Percentiles rank a stretch among this genome's conserved stretches.
phyloP scores from a whole-genome alignment of 345 rosid genomes.

The Eucalyptus urophylla region DNA sequence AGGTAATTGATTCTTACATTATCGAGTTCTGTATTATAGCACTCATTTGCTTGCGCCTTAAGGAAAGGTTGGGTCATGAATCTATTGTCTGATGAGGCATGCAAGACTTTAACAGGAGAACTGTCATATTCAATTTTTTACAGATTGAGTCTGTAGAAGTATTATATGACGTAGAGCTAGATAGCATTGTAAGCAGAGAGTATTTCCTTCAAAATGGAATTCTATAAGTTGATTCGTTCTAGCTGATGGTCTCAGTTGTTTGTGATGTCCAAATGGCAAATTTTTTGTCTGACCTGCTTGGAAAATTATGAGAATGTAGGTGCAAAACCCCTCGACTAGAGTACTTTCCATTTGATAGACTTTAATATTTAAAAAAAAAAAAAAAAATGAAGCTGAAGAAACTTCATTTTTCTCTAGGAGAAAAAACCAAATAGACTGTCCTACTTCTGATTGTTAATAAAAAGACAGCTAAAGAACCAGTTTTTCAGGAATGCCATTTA shows the following conservation, averaged over 20 bases:
- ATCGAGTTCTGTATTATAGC: not conserved
- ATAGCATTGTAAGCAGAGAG: not conserved
- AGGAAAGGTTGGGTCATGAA: not conserved
- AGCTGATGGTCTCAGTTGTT: not conserved
- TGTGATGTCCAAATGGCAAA: not conserved
- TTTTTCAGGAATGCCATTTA: not conserved
- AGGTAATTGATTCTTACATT: slow-evolving; percentile 23
- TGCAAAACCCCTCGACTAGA: not conserved
- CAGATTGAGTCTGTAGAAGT: not conserved
- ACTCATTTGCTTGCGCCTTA: not conserved
- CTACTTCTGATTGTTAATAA: not conserved
- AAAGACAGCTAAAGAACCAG: not conserved
- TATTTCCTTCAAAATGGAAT: not conserved
- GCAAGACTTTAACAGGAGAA: not conserved
- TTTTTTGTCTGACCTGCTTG: not conserved
- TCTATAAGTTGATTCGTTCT: not conserved
- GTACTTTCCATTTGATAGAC: not conserved
- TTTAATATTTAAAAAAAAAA: not conserved
- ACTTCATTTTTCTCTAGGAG: not conserved
- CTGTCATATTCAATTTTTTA: not conserved
- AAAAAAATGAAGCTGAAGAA: not conserved
- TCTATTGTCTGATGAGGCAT: not conserved
- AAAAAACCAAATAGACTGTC: not conserved
- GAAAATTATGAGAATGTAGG: not conserved
- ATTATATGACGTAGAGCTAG: not conserved